A percentile compares a stretch with the other conserved stretches of the same genome.
These are phyloP conservation scores for Eucalyptus tenuipes DNA, from an alignment of 345 rosid genomes.

Conservation along the genomic window DNA sequence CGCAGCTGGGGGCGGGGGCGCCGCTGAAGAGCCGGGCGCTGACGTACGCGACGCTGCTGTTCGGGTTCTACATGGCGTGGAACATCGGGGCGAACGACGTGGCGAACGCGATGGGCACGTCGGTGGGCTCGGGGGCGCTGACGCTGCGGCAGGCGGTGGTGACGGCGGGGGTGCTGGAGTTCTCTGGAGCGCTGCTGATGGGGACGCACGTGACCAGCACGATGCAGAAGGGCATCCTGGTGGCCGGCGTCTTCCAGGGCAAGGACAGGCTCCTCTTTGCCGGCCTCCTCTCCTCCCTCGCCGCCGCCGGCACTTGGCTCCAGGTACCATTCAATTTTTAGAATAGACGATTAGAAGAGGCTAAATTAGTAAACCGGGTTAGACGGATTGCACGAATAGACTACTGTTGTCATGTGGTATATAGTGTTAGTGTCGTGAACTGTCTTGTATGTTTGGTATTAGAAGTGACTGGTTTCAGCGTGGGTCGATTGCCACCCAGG, in stretches of 20 bases:
- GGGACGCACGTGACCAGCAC: slow-evolving; percentile 96
- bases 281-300: slow-evolving; percentile 77
- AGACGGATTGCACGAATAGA: too few species aligned
- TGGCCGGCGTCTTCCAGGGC: slow-evolving; percentile 83
- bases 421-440: background rate
- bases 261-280: slow-evolving; percentile 72
- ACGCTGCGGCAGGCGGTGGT: slow-evolving; percentile 74
- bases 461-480: background rate
- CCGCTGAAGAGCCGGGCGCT: slow-evolving; percentile 50
- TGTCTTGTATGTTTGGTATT: background rate
- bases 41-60: slow-evolving; percentile 64
- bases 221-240: slow-evolving; percentile 96
- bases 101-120: slow-evolving; percentile 99
- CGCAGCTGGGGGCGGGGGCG: slow-evolving; percentile 39
- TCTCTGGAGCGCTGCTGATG: slow-evolving; percentile 93
- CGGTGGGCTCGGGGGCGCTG: slow-evolving; percentile 92
- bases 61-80: slow-evolving; percentile 99
- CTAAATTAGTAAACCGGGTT: background rate
- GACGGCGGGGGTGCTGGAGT: slow-evolving; percentile 84
- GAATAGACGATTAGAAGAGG: background rate
- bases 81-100: slow-evolving; percentile 98
- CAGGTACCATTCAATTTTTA: slow-evolving; percentile 37
- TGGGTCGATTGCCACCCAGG: background rate
- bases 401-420: background rate
- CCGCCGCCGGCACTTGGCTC: slow-evolving; percentile 96